Conservation (phyloP, 1,139 yeast genomes). For the Groenewaldozyma sp. region DNA sequence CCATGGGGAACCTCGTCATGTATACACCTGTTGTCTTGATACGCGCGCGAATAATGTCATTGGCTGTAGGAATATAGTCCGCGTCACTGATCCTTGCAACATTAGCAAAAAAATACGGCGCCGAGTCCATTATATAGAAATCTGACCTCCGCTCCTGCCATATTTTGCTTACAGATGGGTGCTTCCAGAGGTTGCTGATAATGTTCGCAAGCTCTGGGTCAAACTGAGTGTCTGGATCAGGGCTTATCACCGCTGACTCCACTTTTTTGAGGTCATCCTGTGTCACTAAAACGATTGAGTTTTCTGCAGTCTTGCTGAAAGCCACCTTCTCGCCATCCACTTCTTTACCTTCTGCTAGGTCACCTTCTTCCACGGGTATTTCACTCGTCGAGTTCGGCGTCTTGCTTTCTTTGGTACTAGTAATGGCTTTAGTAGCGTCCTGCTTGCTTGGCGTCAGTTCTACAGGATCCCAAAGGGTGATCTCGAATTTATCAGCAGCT, state of each 20-base stretch:
- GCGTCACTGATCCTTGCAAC: slow-evolving; percentile 52
- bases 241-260: slow-evolving; percentile 20
- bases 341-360: not conserved
- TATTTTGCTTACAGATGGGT: slow-evolving; percentile 50
- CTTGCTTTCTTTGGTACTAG: slow-evolving; percentile 2
- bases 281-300: slow-evolving; percentile 8
- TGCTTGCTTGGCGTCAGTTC: slow-evolving; percentile 5
- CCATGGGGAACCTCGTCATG: slow-evolving; percentile 73
- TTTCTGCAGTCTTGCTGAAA: not conserved
- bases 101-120: slow-evolving; percentile 67
- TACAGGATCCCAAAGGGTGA: slow-evolving; percentile 7
- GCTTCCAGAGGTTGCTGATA: slow-evolving; percentile 41
- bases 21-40: slow-evolving; percentile 90
- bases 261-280: slow-evolving; percentile 19
- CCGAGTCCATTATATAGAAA: slow-evolving; percentile 82
- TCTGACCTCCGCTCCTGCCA: slow-evolving; percentile 56
- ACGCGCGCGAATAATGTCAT: slow-evolving; percentile 78
- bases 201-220: slow-evolving; percentile 22
- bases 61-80: slow-evolving; percentile 60
- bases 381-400: slow-evolving; percentile 1
- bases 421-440: slow-evolving; percentile 7
- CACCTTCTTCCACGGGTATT: not conserved
- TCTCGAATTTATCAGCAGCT: slow-evolving; percentile 36
- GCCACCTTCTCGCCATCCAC: not conserved
- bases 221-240: slow-evolving; percentile 25